Evolutionary conservation across 768 basidiomycete genomes (phyloP).

Genomic region (Phylloporus sp.): DNA sequence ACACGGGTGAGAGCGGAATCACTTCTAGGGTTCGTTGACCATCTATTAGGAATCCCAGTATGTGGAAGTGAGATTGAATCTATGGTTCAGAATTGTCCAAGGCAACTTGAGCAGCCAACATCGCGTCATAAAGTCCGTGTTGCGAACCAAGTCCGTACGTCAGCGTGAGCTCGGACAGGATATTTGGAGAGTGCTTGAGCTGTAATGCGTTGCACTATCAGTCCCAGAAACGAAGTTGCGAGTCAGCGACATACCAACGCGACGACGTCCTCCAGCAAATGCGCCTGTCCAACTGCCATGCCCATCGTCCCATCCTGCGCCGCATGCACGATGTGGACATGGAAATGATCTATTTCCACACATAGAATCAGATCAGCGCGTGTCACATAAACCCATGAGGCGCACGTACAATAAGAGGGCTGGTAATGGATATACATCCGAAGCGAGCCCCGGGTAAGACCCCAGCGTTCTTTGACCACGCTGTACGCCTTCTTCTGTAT

Average conservation of each 20-base stretch:
- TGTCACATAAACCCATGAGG: background rate
- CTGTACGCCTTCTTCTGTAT: constrained; percentile 56
- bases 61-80: background rate
- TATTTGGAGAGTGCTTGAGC: constrained; percentile 56
- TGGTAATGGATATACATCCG: constrained; percentile 93
- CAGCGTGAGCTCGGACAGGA: constrained; percentile 70
- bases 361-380: background rate
- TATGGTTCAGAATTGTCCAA: background rate
- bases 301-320: constrained; percentile 57
- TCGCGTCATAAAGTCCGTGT: constrained; percentile 58
- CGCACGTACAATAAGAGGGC: constrained; percentile 85
- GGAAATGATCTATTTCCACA: constrained; percentile 74
- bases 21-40: background rate
- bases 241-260: constrained; percentile 53
- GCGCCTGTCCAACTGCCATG: constrained; percentile 85
- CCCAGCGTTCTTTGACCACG: constrained; percentile 62
- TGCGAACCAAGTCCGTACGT: constrained; percentile 83
- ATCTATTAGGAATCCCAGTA: background rate
- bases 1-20: background rate
- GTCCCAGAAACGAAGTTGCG: background rate
- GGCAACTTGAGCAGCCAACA: constrained; percentile 37
- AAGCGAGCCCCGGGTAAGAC: constrained; percentile 55
- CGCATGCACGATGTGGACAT: constrained; percentile 86
- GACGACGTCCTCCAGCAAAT: constrained; percentile 90
- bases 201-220: constrained; percentile 32